Percentiles rank a stretch among this genome's conserved stretches.
These are phyloP conservation scores for Musa beccarii DNA, from an alignment of 176 grass and related monocot species.

Conservation along the genomic window DNA sequence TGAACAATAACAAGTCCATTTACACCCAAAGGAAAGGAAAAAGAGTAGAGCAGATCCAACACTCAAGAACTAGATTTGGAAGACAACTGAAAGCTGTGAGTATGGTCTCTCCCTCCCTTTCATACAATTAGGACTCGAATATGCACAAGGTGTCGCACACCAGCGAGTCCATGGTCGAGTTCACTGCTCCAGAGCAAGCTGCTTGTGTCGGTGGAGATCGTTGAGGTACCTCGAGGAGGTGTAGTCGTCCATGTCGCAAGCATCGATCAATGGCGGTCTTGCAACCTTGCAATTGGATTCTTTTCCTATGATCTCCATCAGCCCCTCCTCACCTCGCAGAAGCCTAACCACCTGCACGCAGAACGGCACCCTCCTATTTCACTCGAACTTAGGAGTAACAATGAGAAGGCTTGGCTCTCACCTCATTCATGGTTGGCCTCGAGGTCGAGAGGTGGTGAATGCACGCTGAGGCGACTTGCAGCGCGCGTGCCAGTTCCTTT, in stretches of 20 bases:
- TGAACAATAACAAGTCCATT: too few species aligned
- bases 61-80: too few species aligned
- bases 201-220: constrained; percentile 88
- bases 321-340: constrained; percentile 52
- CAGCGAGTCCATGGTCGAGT: neutral
- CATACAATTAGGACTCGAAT: neutral
- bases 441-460: constrained; percentile 75
- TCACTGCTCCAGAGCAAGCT: constrained; percentile 92
- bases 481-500: constrained; percentile 44
- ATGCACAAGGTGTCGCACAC: neutral
- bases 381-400: too few species aligned
- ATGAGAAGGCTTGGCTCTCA: constrained; percentile 19
- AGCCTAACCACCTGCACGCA: constrained; percentile 50
- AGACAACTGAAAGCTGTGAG: too few species aligned
- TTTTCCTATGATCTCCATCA: constrained; percentile 35
- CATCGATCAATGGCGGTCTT: constrained; percentile 52
- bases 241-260: constrained; percentile 78
- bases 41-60: too few species aligned
- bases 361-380: too few species aligned
- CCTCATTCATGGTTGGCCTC: constrained; percentile 74
- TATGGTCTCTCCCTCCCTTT: too few species aligned
- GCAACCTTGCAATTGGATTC: constrained; percentile 37
- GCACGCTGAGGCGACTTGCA: constrained; percentile 86
- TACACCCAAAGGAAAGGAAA: too few species aligned
- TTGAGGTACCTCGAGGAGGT: constrained; percentile 72